Evolutionary conservation across 495 filamentous ascomycete species (phyloP).

Genomic region (Tuber umbilicatum): DNA sequence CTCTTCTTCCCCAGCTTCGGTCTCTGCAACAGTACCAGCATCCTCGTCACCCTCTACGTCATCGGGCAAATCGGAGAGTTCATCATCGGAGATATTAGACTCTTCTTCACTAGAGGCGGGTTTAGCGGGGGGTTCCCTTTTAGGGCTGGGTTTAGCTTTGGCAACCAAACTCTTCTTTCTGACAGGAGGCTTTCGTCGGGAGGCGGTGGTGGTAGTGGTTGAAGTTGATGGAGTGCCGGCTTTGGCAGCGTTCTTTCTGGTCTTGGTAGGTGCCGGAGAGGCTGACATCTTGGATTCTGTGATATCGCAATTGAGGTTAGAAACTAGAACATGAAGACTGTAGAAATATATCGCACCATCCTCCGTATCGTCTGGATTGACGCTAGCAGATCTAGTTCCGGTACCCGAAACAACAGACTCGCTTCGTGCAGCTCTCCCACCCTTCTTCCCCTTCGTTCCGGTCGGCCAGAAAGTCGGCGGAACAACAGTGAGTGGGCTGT

Average conservation of each 20-base stretch:
- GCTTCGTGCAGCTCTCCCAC: slow-evolving; percentile 43
- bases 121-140: slow-evolving; percentile 51
- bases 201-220: slow-evolving; percentile 17
- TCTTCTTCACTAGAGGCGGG: slow-evolving; percentile 47
- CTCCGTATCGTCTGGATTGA: slow-evolving; percentile 13
- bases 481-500: slow-evolving; percentile 48
- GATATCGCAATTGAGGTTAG: slow-evolving; percentile 10
- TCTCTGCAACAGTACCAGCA: slow-evolving; percentile 43
- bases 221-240: slow-evolving; percentile 7
- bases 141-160: slow-evolving; percentile 24
- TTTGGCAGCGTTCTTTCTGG: slow-evolving; percentile 9
- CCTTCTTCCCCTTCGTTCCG: slow-evolving; percentile 39
- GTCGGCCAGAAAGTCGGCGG: slow-evolving; percentile 47
- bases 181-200: slow-evolving; percentile 9
- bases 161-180: slow-evolving; percentile 5
- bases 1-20: slow-evolving; percentile 43
- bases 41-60: slow-evolving; percentile 44
- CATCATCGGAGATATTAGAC: slow-evolving; percentile 50
- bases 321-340: slow-evolving; percentile 6
- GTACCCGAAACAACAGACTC: slow-evolving; percentile 45
- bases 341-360: slow-evolving; percentile 22
- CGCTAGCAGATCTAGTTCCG: slow-evolving; percentile 23
- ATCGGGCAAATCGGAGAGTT: slow-evolving; percentile 37
- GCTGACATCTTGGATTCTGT: slow-evolving; percentile 31
- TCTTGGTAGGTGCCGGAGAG: slow-evolving; percentile 29